These are phyloP conservation scores for Termitomyces sp. DNA, from an alignment of 768 basidiomycete species.

Conservation along the genomic window DNA sequence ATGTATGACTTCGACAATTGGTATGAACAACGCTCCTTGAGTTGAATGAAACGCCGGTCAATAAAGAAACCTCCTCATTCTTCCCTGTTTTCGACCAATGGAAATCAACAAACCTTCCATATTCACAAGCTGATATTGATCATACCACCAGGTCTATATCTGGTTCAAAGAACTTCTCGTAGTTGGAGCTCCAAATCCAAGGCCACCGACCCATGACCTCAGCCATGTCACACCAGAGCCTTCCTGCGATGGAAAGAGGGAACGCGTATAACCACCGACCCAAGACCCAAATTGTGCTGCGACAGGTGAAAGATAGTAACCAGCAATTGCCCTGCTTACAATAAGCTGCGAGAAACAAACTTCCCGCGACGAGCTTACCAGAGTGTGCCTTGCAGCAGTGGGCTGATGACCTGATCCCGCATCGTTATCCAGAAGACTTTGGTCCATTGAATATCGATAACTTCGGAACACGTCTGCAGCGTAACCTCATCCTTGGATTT, in stretches of 20 bases:
- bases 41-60: background rate
- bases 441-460: slow-evolving; percentile 52
- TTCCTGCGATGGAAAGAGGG: slow-evolving; percentile 29
- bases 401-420: slow-evolving; percentile 67
- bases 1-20: background rate
- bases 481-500: slow-evolving; percentile 1
- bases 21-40: background rate
- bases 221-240: slow-evolving; percentile 41
- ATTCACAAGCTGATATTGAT: background rate
- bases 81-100: background rate
- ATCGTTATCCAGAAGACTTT: slow-evolving; percentile 59
- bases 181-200: slow-evolving; percentile 22
- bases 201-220: slow-evolving; percentile 30
- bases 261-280: slow-evolving; percentile 29
- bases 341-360: background rate
- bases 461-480: slow-evolving; percentile 18
- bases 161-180: background rate
- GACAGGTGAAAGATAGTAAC: slow-evolving; percentile 42
- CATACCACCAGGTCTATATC: background rate
- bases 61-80: too few relatives aligned
- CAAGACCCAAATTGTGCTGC: slow-evolving; percentile 31
- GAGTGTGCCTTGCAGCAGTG: slow-evolving; percentile 61
- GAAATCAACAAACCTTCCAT: background rate
- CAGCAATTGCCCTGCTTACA: slow-evolving; percentile 39
- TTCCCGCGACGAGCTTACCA: slow-evolving; percentile 43